These are phyloP conservation scores for Pseudogymnoascus verrucosus DNA, from an alignment of 2,329 filamentous ascomycete genomes.

Conservation along the genomic window DNA sequence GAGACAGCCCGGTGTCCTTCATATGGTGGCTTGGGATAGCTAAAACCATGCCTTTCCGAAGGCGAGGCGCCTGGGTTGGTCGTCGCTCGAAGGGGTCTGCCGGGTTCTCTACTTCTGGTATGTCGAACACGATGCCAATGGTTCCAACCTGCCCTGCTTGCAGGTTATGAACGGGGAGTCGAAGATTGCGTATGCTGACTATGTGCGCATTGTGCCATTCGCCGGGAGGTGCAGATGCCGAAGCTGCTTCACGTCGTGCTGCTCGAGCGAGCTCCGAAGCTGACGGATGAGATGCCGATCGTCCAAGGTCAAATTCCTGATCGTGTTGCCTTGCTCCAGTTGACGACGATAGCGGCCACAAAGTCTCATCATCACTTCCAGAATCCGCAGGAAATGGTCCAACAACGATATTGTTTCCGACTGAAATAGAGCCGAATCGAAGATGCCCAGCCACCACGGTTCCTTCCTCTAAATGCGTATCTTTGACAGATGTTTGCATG, in stretches of 20 bases:
- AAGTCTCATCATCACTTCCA: slow-evolving; percentile 28
- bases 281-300: slow-evolving; percentile 39
- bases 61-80: slow-evolving; percentile 32
- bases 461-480: slow-evolving; percentile 41
- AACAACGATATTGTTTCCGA: slow-evolving; percentile 70
- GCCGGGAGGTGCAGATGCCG: slow-evolving; percentile 45
- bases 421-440: slow-evolving; percentile 65
- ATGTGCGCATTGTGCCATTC: slow-evolving; percentile 78
- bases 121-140: slow-evolving; percentile 64
- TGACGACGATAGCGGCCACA: not conserved
- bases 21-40: slow-evolving; percentile 53
- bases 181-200: slow-evolving; percentile 79
- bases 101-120: slow-evolving; percentile 28
- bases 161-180: slow-evolving; percentile 70
- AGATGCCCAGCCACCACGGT: slow-evolving; percentile 80
- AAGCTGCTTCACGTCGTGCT: slow-evolving; percentile 37
- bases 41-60: slow-evolving; percentile 79
- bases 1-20: slow-evolving; percentile 45
- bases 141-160: slow-evolving; percentile 81
- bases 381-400: slow-evolving; percentile 66
- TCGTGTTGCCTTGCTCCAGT: not conserved
- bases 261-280: slow-evolving; percentile 46
- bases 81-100: slow-evolving; percentile 26
- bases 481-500: slow-evolving; percentile 33
- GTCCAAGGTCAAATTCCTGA: slow-evolving; percentile 32